A percentile compares a stretch with the other conserved stretches of the same genome.
Conservation (phyloP, 805 yeast genomes). For the Jamesozyma jinghongensis region DNA sequence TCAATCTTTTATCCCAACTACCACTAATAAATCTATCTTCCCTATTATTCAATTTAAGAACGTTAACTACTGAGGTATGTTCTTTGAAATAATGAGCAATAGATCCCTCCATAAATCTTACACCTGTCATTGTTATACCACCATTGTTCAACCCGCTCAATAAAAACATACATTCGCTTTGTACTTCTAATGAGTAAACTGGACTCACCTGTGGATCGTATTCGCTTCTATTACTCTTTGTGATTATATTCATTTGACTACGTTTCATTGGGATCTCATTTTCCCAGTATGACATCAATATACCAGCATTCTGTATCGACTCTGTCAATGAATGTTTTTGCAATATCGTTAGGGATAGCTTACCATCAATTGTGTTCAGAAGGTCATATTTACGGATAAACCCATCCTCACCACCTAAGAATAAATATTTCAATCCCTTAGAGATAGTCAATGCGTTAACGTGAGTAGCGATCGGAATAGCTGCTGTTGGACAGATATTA, state of each 20-base stretch:
- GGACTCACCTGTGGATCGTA: constrained; percentile 63
- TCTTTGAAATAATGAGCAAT: constrained; percentile 60
- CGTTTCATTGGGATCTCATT: constrained; percentile 76
- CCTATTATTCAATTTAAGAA: constrained; percentile 48
- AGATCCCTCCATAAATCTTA: constrained; percentile 73
- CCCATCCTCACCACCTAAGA: constrained; percentile 96
- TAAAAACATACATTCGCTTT: constrained; percentile 75
- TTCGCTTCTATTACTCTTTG: constrained; percentile 27
- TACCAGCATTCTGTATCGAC: constrained; percentile 76
- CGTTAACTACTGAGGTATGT: constrained; percentile 71
- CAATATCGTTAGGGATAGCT: constrained; percentile 76
- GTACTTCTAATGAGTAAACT: constrained; percentile 79
- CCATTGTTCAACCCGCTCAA: constrained; percentile 76
- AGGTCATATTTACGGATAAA: constrained; percentile 85
- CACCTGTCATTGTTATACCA: constrained; percentile 77
- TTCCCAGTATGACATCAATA: constrained; percentile 83
- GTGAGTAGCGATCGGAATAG: constrained; percentile 72
- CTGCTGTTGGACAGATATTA: constrained; percentile 77
- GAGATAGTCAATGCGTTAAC: constrained; percentile 73
- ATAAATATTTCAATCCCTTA: constrained; percentile 74
- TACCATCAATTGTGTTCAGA: constrained; percentile 76
- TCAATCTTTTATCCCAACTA: constrained; percentile 77
- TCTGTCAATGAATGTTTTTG: constrained; percentile 87
- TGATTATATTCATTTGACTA: constrained; percentile 29
- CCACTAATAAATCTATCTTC: constrained; percentile 70